These are phyloP conservation scores for Backusella parvicylindrica DNA, from an alignment of 192 early-diverging fungal genomes.

Conservation along the genomic window DNA sequence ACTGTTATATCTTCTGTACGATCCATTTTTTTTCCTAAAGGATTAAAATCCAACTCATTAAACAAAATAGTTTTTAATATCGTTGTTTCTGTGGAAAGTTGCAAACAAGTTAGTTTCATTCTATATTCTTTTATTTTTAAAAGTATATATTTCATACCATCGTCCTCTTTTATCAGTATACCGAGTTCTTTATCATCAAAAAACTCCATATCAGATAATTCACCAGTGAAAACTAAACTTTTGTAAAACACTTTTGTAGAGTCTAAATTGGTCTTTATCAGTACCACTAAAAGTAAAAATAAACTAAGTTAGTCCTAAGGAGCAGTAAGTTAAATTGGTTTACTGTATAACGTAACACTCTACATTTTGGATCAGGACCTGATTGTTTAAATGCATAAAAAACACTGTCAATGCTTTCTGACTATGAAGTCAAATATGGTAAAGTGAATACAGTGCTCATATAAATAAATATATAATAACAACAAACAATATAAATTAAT, in stretches of 20 bases:
- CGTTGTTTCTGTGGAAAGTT: background rate
- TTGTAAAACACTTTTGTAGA: background rate
- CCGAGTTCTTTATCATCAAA: slow-evolving; percentile 5
- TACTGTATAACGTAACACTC: background rate
- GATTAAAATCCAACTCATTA: background rate
- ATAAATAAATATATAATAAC: slow-evolving; percentile 4
- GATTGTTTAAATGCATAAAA: slow-evolving; percentile 11
- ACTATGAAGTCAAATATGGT: background rate
- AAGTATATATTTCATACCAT: background rate
- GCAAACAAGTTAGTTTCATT: background rate
- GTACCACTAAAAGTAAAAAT: background rate
- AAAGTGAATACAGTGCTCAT: background rate
- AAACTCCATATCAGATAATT: slow-evolving; percentile 8
- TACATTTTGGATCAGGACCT: slow-evolving; percentile 7
- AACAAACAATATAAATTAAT: background rate
- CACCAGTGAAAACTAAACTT: background rate
- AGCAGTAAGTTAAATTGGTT: background rate
- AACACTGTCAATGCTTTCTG: background rate
- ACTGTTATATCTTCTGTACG: background rate
- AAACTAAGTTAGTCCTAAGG: background rate
- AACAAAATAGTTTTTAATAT: background rate
- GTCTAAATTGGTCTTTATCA: background rate
- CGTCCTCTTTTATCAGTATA: slow-evolving; percentile 1
- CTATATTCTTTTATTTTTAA: background rate
- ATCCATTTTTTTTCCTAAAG: background rate